Conservation (phyloP, 2,329 filamentous ascomycete genomes). For the Colletotrichum higginsianum region DNA sequence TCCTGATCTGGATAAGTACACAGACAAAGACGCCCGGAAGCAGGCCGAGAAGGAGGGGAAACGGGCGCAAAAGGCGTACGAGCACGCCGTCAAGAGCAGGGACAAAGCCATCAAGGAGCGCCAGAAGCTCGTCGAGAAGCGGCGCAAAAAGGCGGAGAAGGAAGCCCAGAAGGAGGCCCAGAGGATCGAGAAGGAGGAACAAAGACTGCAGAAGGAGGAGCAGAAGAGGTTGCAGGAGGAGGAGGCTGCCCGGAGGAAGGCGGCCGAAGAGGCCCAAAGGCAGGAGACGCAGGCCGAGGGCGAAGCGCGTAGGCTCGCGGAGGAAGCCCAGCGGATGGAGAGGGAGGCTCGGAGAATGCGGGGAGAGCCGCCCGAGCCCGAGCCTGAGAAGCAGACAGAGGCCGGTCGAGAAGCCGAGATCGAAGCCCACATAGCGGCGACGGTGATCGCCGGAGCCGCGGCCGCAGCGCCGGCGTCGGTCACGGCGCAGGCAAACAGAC, state of each 20-base stretch:
- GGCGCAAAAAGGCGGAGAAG: conserved; percentile 61
- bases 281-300: conserved; percentile 43
- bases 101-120: conserved; percentile 75
- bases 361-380: conserved; percentile 39
- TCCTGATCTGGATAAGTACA: conserved; percentile 71
- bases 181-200: conserved; percentile 48
- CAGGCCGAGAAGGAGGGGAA: conserved; percentile 79
- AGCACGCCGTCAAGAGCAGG: conserved; percentile 76
- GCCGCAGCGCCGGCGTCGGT: conserved; percentile 16
- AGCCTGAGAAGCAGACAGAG: conserved; percentile 16
- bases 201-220: conserved; percentile 49
- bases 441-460: conserved; percentile 24
- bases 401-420: conserved; percentile 2
- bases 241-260: conserved; percentile 15
- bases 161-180: conserved; percentile 57
- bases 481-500: conserved; percentile 21
- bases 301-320: conserved; percentile 33
- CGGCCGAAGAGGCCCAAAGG: conserved; percentile 40
- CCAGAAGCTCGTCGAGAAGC: conserved; percentile 71
- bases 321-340: conserved; percentile 39
- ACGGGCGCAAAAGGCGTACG: conserved; percentile 74
- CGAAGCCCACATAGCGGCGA: conserved; percentile 21
- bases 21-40: conserved; percentile 77
- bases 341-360: conserved; percentile 43
- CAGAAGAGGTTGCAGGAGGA: conserved; percentile 51